phyloP scores from a whole-genome alignment of 768 basidiomycete genomes.

The Amyloporia xantha region DNA sequence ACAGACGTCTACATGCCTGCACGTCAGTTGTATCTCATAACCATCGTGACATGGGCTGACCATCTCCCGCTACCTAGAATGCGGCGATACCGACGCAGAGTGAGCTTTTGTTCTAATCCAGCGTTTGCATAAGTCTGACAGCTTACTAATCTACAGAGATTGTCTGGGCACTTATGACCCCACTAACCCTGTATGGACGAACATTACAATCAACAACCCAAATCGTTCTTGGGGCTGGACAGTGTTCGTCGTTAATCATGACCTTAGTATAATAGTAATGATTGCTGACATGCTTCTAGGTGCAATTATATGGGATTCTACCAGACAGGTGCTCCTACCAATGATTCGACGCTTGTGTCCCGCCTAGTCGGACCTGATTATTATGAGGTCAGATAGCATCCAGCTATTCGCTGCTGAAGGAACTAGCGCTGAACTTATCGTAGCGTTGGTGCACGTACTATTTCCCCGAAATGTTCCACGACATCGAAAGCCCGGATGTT shows the following conservation, averaged over 20 bases:
- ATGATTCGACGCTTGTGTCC: slow-evolving; percentile 43
- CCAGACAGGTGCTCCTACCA: slow-evolving; percentile 31
- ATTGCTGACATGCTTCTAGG: slow-evolving; percentile 24
- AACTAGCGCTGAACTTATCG: too few species aligned
- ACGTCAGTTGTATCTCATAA: slow-evolving; percentile 30
- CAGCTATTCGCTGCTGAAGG: too few species aligned
- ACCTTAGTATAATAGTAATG: neutral
- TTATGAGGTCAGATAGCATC: slow-evolving; percentile 49
- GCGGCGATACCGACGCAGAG: slow-evolving; percentile 40
- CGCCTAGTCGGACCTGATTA: slow-evolving; percentile 49
- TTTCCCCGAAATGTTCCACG: slow-evolving; percentile 55
- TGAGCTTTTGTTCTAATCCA: slow-evolving; percentile 24
- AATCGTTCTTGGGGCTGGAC: slow-evolving; percentile 68
- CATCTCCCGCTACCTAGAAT: slow-evolving; percentile 34
- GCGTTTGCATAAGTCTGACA: neutral
- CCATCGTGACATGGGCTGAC: neutral
- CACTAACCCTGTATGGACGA: slow-evolving; percentile 38
- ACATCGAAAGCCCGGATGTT: slow-evolving; percentile 37
- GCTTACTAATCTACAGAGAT: slow-evolving; percentile 12
- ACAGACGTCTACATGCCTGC: slow-evolving; percentile 33
- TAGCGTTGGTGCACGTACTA: slow-evolving; percentile 63
- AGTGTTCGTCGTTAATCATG: slow-evolving; percentile 31
- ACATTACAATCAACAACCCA: slow-evolving; percentile 48
- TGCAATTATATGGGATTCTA: slow-evolving; percentile 65
- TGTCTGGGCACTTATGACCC: slow-evolving; percentile 38